Evolutionary conservation across 73 alveolate genomes (phyloP).

Genomic region (Symbiodinium natans): DNA sequence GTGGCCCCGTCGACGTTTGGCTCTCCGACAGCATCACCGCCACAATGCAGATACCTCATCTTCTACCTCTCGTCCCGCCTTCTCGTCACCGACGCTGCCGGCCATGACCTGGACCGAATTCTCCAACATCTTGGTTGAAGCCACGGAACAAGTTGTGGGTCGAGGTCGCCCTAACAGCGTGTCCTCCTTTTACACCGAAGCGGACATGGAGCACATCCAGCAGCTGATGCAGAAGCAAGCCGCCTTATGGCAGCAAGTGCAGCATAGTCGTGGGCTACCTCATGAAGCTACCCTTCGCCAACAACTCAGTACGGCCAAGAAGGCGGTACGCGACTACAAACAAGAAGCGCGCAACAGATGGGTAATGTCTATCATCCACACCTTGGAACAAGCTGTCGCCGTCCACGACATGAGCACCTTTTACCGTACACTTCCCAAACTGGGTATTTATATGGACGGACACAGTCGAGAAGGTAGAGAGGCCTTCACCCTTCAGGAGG

Average conservation of each 20-base stretch:
- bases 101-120: constrained; percentile 16
- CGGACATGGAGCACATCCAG: constrained; percentile 1
- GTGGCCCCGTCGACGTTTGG: not conserved
- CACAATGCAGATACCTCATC: no score
- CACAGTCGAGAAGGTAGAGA: not conserved
- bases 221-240: not conserved
- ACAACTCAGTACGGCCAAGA: not conserved
- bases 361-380: not conserved
- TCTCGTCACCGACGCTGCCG: not conserved
- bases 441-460: not conserved
- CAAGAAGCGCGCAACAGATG: constrained; percentile 9
- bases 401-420: not conserved
- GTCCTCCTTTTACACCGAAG: not conserved
- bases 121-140: not conserved
- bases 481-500: not conserved
- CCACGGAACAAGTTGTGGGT: not conserved
- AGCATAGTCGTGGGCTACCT: not conserved
- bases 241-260: not conserved
- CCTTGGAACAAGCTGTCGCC: not conserved
- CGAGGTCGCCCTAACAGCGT: not conserved
- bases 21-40: not conserved
- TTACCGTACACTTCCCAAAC: not conserved
- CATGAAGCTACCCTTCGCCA: constrained; percentile 12
- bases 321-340: not conserved
- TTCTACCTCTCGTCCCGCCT: not conserved